Evolutionary conservation across 2,329 filamentous ascomycete species (phyloP).

Genomic region (Rhynchosporium graminicola): DNA sequence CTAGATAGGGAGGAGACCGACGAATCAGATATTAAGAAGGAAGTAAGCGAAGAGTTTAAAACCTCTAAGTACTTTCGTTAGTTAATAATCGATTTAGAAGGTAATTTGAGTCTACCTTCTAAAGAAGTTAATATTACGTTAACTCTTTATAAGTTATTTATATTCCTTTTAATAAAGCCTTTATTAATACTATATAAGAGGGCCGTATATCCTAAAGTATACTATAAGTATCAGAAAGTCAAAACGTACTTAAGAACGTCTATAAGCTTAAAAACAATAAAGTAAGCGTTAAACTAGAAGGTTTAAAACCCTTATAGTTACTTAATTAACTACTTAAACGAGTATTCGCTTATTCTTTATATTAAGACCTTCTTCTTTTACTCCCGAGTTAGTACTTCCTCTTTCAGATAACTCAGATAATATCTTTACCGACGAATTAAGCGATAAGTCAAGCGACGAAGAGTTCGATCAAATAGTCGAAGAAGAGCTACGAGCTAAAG

Average conservation of each 20-base stretch:
- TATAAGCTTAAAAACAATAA: too few species aligned
- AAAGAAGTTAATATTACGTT: neutral
- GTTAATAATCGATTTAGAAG: too few species aligned
- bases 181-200: neutral
- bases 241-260: too few species aligned
- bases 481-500: neutral
- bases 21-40: neutral
- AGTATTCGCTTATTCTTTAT: too few species aligned
- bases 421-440: neutral
- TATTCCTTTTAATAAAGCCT: neutral
- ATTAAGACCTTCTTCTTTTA: too few species aligned
- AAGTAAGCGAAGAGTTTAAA: constrained; percentile 3
- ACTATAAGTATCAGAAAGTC: neutral
- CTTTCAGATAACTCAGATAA: neutral
- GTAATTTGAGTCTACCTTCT: neutral
- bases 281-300: too few species aligned
- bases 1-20: neutral
- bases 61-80: neutral
- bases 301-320: too few species aligned
- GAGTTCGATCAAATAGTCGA: neutral
- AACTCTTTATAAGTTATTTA: neutral
- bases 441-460: too few species aligned
- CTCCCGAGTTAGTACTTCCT: too few species aligned
- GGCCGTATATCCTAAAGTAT: too few species aligned
- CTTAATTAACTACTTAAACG: too few species aligned